phyloP scores from a whole-genome alignment of 2,329 filamentous ascomycete genomes.

The Ilyonectria robusta region DNA sequence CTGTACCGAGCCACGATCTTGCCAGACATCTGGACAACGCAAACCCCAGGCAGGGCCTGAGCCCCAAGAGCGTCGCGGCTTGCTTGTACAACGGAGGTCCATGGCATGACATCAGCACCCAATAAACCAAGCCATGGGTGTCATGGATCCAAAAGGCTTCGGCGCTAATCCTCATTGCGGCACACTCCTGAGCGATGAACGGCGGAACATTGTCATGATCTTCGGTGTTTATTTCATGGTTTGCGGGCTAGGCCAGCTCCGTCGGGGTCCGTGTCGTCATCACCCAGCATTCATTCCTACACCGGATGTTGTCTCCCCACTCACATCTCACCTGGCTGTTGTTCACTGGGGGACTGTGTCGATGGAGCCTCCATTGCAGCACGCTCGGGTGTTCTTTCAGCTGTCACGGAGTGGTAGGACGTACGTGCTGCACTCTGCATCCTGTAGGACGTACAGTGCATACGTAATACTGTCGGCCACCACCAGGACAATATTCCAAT shows the following conservation, averaged over 20 bases:
- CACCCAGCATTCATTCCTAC: not conserved
- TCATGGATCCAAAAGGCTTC: not conserved
- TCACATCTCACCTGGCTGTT: not conserved
- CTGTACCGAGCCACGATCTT: not conserved
- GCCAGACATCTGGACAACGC: not conserved
- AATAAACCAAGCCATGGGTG: not conserved
- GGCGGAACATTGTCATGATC: not conserved
- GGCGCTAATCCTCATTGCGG: not conserved
- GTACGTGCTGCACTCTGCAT: not conserved
- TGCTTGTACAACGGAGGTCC: not conserved
- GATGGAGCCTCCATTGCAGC: not conserved
- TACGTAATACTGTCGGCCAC: not conserved
- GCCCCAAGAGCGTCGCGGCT: not conserved
- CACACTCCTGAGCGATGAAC: not conserved
- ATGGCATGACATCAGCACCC: constrained; percentile 3
- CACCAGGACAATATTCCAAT: not conserved
- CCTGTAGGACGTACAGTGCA: not conserved
- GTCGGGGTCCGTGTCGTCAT: constrained; percentile 6
- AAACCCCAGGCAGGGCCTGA: not conserved
- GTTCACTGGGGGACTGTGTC: not conserved
- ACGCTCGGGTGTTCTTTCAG: not conserved
- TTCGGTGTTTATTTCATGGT: not conserved
- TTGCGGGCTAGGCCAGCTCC: constrained; percentile 8
- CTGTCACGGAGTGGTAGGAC: not conserved
- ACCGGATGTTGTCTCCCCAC: not conserved